Percentiles rank a stretch among this genome's conserved stretches.
Conservation (phyloP, 768 basidiomycete species). For the Auricularia cornea region DNA sequence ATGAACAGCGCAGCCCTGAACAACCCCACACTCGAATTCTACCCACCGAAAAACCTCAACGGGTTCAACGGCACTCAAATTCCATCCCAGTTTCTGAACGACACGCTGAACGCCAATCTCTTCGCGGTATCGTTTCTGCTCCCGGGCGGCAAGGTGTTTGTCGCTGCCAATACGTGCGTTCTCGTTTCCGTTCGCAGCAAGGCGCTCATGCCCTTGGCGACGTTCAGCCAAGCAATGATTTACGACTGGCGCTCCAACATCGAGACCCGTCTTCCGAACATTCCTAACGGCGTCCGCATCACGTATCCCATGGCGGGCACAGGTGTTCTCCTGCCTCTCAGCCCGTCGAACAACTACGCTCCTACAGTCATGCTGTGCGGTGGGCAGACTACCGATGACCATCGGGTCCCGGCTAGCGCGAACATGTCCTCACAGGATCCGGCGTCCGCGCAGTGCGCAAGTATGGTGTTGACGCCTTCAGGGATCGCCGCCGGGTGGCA, state of each 20-base stretch:
- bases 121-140: constrained; percentile 71
- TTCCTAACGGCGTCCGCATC: constrained; percentile 72
- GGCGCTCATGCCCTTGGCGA: constrained; percentile 3
- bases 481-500: constrained; percentile 67
- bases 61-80: constrained; percentile 62
- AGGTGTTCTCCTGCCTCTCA: constrained; percentile 63
- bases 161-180: constrained; percentile 55
- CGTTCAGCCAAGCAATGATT: constrained; percentile 52
- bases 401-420: constrained; percentile 37
- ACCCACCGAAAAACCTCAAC: constrained; percentile 67
- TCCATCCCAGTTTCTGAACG: constrained; percentile 49
- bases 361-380: constrained; percentile 73
- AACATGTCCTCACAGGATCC: constrained; percentile 65
- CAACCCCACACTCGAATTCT: constrained; percentile 78
- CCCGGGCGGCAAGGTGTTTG: constrained; percentile 61
- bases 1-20: constrained; percentile 75
- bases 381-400: constrained; percentile 60
- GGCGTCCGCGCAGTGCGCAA: constrained; percentile 66
- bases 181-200: background rate
- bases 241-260: constrained; percentile 64
- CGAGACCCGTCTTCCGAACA: constrained; percentile 52
- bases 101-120: constrained; percentile 73
- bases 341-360: constrained; percentile 49
- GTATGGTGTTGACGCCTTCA: constrained; percentile 53
- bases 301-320: constrained; percentile 80